phyloP scores from a whole-genome alignment of 148 eudicot species.

The Diospyros lotus region DNA sequence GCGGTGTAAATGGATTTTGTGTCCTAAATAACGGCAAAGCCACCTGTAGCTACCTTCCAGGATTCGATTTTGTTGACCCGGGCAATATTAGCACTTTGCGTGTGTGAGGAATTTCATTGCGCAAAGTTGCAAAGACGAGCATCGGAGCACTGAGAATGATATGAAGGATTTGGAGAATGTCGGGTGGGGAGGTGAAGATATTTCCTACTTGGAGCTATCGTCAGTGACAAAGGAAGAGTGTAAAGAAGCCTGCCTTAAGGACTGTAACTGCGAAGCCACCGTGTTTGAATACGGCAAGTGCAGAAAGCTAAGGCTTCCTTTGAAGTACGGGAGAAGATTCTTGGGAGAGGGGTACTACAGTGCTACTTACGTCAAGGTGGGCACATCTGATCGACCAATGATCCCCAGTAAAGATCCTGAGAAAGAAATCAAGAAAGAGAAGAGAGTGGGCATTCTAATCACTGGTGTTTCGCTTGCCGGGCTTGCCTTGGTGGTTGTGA shows the following conservation, averaged over 20 bases:
- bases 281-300: constrained; percentile 3
- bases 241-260: constrained; percentile 16
- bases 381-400: too few relatives aligned
- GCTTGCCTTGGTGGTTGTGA: too few relatives aligned
- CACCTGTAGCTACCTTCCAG: constrained; percentile 9
- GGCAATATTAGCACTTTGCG: background rate
- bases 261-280: constrained; percentile 30
- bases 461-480: too few relatives aligned
- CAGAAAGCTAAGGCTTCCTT: constrained; percentile 24
- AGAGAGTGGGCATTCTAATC: too few relatives aligned
- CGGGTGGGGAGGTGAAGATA: background rate
- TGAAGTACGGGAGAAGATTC: constrained; percentile 18
- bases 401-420: too few relatives aligned
- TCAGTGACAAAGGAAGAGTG: background rate
- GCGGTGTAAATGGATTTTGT: constrained; percentile 13
- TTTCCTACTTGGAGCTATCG: background rate
- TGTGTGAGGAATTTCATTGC: background rate
- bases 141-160: background rate
- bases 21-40: background rate
- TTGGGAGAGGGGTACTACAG: too few relatives aligned
- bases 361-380: too few relatives aligned
- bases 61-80: background rate
- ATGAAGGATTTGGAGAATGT: background rate
- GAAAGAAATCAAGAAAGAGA: too few relatives aligned
- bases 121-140: background rate